Conservation (phyloP, 2,329 filamentous ascomycete genomes). For the Chaetomium olivaceum region DNA sequence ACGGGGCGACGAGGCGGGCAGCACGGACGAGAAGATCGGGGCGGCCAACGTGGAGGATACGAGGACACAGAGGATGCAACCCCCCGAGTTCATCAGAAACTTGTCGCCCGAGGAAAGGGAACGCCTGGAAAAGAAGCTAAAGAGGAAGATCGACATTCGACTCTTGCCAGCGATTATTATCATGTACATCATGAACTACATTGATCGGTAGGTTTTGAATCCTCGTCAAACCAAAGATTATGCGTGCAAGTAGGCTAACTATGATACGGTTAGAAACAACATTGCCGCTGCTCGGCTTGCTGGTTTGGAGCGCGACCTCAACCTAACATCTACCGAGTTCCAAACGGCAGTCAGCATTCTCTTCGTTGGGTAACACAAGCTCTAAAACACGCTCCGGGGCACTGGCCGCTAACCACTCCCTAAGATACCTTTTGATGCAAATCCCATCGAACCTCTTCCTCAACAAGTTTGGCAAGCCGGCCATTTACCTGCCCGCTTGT, state of each 20-base stretch:
- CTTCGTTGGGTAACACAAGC: slow-evolving; percentile 46
- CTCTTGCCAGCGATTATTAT: slow-evolving; percentile 62
- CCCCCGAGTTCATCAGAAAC: slow-evolving; percentile 39
- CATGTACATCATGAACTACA: slow-evolving; percentile 67
- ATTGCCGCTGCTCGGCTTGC: slow-evolving; percentile 47
- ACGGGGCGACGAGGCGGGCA: slow-evolving; percentile 13
- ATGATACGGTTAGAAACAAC: slow-evolving; percentile 38
- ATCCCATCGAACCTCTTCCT: slow-evolving; percentile 53
- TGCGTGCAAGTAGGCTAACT: not conserved
- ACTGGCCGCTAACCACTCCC: not conserved
- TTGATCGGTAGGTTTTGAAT: slow-evolving; percentile 44
- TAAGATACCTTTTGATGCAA: slow-evolving; percentile 51
- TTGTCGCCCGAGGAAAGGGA: slow-evolving; percentile 50
- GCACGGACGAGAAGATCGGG: slow-evolving; percentile 25
- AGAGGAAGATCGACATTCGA: slow-evolving; percentile 61
- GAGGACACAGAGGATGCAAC: slow-evolving; percentile 25
- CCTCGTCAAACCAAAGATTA: too few species aligned
- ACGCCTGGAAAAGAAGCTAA: slow-evolving; percentile 53
- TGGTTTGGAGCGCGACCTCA: slow-evolving; percentile 49
- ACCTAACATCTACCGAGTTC: slow-evolving; percentile 39
- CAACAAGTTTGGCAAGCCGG: slow-evolving; percentile 54
- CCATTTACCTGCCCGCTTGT: slow-evolving; percentile 47
- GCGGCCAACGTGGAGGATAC: slow-evolving; percentile 20
- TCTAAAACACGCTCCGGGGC: not conserved
- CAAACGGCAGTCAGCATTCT: slow-evolving; percentile 52